Evolutionary conservation across 441 rosid species (phyloP).

Genomic region (Mallotus japonicus): DNA sequence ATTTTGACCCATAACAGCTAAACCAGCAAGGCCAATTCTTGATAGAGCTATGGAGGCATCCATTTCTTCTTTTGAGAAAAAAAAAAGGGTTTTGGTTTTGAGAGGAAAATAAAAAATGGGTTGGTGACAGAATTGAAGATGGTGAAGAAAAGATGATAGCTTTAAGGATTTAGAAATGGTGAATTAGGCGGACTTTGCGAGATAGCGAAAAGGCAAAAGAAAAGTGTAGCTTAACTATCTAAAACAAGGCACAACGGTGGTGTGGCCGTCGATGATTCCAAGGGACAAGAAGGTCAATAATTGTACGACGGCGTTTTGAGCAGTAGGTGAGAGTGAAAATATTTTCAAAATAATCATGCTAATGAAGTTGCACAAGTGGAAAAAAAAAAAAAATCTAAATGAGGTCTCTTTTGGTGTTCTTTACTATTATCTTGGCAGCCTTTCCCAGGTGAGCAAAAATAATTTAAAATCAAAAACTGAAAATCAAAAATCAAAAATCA

Average conservation of each 20-base stretch:
- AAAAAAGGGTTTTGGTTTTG: constrained; percentile 3
- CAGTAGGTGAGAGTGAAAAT: neutral
- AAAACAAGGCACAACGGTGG: neutral
- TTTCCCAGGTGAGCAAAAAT: too few species aligned
- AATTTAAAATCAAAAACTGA: too few species aligned
- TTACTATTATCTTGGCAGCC: too few species aligned
- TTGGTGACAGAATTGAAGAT: neutral
- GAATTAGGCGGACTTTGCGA: constrained; percentile 57
- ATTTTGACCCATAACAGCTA: constrained; percentile 97
- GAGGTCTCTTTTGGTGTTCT: too few species aligned
- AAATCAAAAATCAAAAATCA: too few species aligned
- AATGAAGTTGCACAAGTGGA: neutral
- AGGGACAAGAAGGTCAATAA: neutral
- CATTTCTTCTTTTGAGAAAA: constrained; percentile 25
- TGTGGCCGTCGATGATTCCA: constrained; percentile 29
- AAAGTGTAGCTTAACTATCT: constrained; percentile 19
- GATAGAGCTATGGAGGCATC: constrained; percentile 53
- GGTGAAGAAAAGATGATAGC: neutral
- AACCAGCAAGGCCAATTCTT: constrained; percentile 79
- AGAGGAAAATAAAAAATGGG: constrained; percentile 1
- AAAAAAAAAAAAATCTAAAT: neutral
- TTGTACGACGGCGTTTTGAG: constrained; percentile 1
- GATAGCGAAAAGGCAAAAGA: constrained; percentile 40
- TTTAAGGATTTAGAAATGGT: constrained; percentile 17
- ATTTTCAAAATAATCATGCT: constrained; percentile 1